Base-by-base conservation (phyloP, 176 grass and related monocot genomes). In the Oryza coarctata region DNA sequence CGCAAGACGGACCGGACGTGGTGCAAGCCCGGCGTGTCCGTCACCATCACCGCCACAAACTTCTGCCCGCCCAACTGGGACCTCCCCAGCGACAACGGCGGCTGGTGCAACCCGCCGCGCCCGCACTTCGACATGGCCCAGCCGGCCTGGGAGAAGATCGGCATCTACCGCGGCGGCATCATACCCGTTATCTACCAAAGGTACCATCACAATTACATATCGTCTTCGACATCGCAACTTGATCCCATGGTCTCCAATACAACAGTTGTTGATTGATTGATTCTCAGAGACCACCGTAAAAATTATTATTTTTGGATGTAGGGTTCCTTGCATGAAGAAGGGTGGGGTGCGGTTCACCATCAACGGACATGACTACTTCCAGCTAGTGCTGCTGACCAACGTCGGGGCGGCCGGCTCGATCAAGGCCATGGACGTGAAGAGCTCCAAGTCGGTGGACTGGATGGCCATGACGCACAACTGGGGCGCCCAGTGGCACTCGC, bases 111-210 rank as follows among this genome's bases (percentile, higher is more conserved):
- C 63, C 68, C 88, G 6, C 85, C 74, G 3, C 82, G 85, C 0
- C 25, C 65, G 0, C 91, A 93, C 80, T 93, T 93, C 49, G 91
- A 93, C 77, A 93, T 97, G 94, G 77, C 87, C 6, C 89, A 95
- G 84, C 93, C 93, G 1, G 85, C 93, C 2, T 95, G 87, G 87
- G 87, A 95, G 75, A 89, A 87, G 81, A 92, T 95, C 36, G 93
- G 76, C 27, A 12, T 90, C 50, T 81, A 86, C 70, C 55, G 70
- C 11, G 89, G 69, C 32, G 93, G 93, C 70, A 90, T 94, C 93
- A 82, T 94, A 78, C 93, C 93, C 6, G 85, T 94, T 34, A 65
- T 79, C 17, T 94, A 92, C 89, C 55, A 64, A 43, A 90, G 88
- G 88, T 77, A 41, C 3, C 52, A 57, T 4, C 38, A 39, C 34